Evolutionary conservation across 352 stramenopile genomes (phyloP).

Genomic region (Nothophytophthora sp.): DNA sequence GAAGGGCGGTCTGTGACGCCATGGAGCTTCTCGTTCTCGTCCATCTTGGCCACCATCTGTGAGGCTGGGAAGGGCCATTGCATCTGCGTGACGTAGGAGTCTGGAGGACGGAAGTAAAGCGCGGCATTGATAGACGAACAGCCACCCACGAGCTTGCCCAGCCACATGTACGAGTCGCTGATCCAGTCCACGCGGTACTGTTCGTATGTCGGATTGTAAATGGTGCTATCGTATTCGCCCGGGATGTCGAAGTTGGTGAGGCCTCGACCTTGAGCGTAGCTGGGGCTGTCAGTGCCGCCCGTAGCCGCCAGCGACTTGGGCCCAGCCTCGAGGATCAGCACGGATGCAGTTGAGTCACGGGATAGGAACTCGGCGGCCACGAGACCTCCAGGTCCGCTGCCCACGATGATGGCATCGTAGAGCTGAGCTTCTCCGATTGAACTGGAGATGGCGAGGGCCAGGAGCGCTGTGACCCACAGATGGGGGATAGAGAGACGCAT

Average conservation of each 20-base stretch:
- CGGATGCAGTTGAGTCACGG: constrained; percentile 42
- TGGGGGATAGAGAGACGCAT: constrained; percentile 12
- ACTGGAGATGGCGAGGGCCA: constrained; percentile 8
- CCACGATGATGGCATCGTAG: constrained; percentile 62
- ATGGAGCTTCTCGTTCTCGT: constrained; percentile 45
- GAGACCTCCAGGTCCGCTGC: constrained; percentile 55
- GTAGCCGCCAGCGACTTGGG: constrained; percentile 40
- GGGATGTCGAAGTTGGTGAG: constrained; percentile 76
- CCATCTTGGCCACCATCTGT: constrained; percentile 67
- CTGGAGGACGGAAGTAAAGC: constrained; percentile 74
- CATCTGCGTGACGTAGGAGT: constrained; percentile 43
- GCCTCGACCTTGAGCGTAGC: constrained; percentile 39
- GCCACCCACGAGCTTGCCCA: constrained; percentile 81
- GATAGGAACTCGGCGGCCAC: constrained; percentile 62
- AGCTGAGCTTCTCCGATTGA: constrained; percentile 16
- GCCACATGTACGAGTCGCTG: constrained; percentile 44
- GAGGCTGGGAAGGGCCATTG: constrained; percentile 53
- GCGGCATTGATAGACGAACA: constrained; percentile 85
- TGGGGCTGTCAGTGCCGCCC: constrained; percentile 41
- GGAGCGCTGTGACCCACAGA: constrained; percentile 6
- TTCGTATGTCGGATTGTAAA: constrained; percentile 39
- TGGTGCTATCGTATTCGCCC: constrained; percentile 52
- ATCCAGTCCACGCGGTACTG: constrained; percentile 61
- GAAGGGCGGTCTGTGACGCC: constrained; percentile 56
- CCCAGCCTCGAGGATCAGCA: constrained; percentile 66